Evolutionary conservation across 257 asterid species (phyloP), one percentile per base, ranked within the genome.

Genomic region (Scutellaria minor): DNA sequence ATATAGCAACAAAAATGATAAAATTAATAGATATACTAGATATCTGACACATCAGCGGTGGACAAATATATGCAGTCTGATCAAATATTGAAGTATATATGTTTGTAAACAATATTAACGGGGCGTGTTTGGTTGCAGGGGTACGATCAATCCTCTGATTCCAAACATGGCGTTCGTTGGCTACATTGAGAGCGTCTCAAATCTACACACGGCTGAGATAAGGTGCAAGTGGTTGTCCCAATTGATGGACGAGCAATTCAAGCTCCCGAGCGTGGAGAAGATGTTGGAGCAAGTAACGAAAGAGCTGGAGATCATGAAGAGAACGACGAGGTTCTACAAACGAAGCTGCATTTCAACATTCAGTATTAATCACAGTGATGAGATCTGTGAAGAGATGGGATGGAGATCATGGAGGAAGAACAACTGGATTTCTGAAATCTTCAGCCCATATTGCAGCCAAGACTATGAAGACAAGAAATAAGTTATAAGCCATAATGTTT

Each of bases 111-210:
- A 31, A 31, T 31, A 24, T 1, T 24, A 18, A 18, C 0, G 18
- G 37, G 37, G 5, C 37, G 2, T n/a, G 24, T 31, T 42, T 61
- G 45, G 51, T 78, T 51, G 51, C 81, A 92, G 98, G 91, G 96
- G 98, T 6, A 86, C 96, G 10, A 83, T 93, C 70, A 89, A 93
- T 71, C 98, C 98, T 5, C 45, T 89, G 75, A 89, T 93, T 64
- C 98, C 98, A 0, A 93, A 86, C 66, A 90, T 82, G 94, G 93
- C 98, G 5, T 89, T 90, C 41, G 90, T 93, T 44, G 98, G 98
- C 0, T 90, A 83, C 70, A 79, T 93, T 1, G 98, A 93, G 88
- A 93, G 97, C 12, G 97, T 93, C 7, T 88, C 98, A 1, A 93
- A 93, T 73, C 86, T 93, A 5, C 98, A 93, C 45, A 87, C 98